Evolutionary conservation across 2,329 filamentous ascomycete species (phyloP), one percentile per base, ranked within the genome.

Genomic region (Alternaria metachromatica): DNA sequence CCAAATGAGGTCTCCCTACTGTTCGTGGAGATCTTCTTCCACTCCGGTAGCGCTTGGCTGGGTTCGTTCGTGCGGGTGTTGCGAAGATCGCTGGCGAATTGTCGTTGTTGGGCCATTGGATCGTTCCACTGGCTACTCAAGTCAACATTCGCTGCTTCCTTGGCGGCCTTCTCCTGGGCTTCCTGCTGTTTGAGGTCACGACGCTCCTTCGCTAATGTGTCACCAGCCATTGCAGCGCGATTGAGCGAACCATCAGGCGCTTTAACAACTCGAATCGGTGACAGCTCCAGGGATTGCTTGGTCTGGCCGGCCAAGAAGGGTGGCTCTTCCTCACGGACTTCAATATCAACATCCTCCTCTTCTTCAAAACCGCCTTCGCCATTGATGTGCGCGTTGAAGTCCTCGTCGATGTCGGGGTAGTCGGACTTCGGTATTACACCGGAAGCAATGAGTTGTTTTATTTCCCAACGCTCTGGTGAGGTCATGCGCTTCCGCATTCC

Each of bases 191-290:
- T 89, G 70, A 97, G 73, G 64, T 99, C 96, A 77, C 93, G 90
- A 56, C 96, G 87, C 77, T 99, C 96, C 78, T 96, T 97, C 5
- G 95, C 92, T 13, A 99, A 82, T 5, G 90, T 87, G 15, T 95
- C 94, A 48, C 96, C 95, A 9, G 94, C 90, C 92, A 98, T 97
- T 15, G 96, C 96, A 51, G 96, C 93, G 74, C 96, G 88, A 78
- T 99, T 99, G 80, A 99, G 90, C 5, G 95, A 98, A n/a, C 96
- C 96, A 80, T 99, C 96, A 0, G 96, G 96, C 1, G 96, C 96
- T 81, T 98, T 98, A 72, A 99, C 93, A 21, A 99, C 94, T 68
- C 96, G 88, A 65, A 99, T 99, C 0, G 96, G 96, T 2, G 94
- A 97, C 5, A 99, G 83, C 75, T 99, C 96, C 9, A 99, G 85